Conservation (phyloP, 371 early-diverging fungal genomes). For the Mucor irregularis region DNA sequence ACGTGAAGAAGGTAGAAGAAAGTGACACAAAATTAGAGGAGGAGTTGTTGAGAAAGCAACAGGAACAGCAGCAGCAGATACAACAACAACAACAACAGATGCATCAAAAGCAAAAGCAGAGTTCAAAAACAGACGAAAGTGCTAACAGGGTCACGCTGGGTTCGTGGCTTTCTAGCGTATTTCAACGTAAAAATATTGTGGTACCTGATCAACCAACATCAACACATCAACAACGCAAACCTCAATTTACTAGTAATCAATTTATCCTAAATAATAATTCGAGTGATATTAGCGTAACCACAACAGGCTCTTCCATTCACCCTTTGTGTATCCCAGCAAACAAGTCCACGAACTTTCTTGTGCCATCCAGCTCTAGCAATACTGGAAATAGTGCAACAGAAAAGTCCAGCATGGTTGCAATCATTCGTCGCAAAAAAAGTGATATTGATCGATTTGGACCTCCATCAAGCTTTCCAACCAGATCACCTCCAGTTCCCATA, state of each 20-base stretch:
- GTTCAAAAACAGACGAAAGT: too few species aligned
- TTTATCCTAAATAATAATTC: conserved; percentile 4
- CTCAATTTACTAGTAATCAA: too few species aligned
- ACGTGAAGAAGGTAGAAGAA: conserved; percentile 67
- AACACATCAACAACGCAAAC: too few species aligned
- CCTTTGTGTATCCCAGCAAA: conserved; percentile 1
- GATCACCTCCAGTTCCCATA: conserved; percentile 6
- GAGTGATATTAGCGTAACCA: conserved; percentile 11
- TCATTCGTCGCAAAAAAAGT: conserved; percentile 16
- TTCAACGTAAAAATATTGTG: too few species aligned
- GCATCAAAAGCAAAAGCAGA: too few species aligned
- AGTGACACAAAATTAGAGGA: conserved; percentile 51
- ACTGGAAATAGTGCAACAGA: neutral
- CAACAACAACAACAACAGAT: neutral
- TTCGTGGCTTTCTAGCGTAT: too few species aligned
- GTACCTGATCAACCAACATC: too few species aligned
- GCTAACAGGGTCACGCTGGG: too few species aligned
- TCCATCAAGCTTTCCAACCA: conserved; percentile 15
- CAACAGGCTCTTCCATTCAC: conserved; percentile 2
- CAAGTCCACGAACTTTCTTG: neutral
- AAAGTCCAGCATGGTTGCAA: neutral
- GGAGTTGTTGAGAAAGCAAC: conserved; percentile 43
- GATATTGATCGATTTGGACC: conserved; percentile 20
- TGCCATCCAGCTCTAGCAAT: neutral
- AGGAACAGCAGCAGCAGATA: conserved; percentile 8